Evolutionary conservation across 75 land plant species (phyloP), one percentile per base, ranked within the genome.

Genomic region (Selaginella moellendorffii): DNA sequence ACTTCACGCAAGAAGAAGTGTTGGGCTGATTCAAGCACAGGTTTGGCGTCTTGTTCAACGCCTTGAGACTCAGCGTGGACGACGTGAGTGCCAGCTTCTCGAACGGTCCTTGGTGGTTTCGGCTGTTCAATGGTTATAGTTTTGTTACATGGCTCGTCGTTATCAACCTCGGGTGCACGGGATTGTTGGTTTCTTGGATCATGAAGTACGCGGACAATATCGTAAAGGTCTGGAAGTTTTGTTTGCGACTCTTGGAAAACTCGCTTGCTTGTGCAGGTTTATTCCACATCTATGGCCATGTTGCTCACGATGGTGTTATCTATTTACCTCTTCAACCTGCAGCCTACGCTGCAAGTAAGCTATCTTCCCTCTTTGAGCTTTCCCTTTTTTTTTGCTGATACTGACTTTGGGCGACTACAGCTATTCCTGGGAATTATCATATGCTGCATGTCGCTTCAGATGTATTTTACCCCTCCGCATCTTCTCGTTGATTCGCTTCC

Each of bases 281-380:
- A 93, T 69, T 78, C 98, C 1, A 93, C 96, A 24, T 93, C 98
- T 22, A 93, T 93, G 98, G 98, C 98, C 0, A 89, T 93, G 98
- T 72, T 93, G 12, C 76, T 93, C 1, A 93, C 98, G 1, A 89
- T 83, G 96, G 72, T 92, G 52, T 27, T 89, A 51, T 93, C 98
- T 5, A 72, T 80, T 24, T 83, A 60, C 54, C 78, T 92, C 29
- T 92, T 92, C 78, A 73, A 76, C 28, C 82, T 83, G 70, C 82
- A 66, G 71, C 95, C 97, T 21, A 85, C 97, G 2, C 1, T 92
- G 25, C 97, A 91, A 88, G 97, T 88, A 52, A 26, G 14, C 69
- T 53, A 56, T 9, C 29, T 46, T 0, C n/a, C n/a, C n/a, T n/a
- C 22, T 51, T 9, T 63, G 25, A 26, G 28, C 31, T 42, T 26